phyloP scores from a whole-genome alignment of 352 stramenopile species.

The Pythium scleroteichum region DNA sequence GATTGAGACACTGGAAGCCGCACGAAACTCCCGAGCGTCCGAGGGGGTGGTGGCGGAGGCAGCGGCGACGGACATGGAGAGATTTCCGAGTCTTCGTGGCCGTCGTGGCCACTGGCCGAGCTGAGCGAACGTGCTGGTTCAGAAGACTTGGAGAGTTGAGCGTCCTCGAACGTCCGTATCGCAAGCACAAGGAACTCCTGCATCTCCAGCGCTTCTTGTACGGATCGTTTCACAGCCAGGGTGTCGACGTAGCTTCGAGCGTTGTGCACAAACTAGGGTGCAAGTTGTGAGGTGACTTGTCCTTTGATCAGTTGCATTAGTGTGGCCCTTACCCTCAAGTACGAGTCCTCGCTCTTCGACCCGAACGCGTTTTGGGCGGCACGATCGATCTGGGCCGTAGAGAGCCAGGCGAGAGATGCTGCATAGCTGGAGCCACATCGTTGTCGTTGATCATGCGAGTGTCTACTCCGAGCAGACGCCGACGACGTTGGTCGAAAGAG shows the following conservation, averaged over 20 bases:
- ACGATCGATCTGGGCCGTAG: conserved; percentile 43
- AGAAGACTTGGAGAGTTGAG: background rate
- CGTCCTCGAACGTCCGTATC: conserved; percentile 16
- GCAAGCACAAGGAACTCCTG: conserved; percentile 24
- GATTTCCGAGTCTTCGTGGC: conserved; percentile 1
- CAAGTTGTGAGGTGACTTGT: background rate
- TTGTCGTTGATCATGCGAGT: conserved; percentile 1
- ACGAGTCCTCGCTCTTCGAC: conserved; percentile 46
- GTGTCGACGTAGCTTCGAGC: conserved; percentile 13
- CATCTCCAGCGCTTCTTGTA: conserved; percentile 13
- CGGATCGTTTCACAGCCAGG: background rate
- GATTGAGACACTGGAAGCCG: background rate
- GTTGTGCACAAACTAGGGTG: conserved; percentile 22
- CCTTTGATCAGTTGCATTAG: too few species aligned
- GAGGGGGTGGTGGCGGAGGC: conserved; percentile 23
- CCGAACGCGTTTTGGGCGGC: conserved; percentile 49
- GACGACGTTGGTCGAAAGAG: conserved; percentile 22
- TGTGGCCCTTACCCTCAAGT: conserved; percentile 37
- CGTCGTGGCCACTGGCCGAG: conserved; percentile 20
- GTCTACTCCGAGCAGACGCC: conserved; percentile 12
- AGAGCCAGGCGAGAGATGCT: conserved; percentile 40
- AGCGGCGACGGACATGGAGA: conserved; percentile 26
- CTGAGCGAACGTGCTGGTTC: conserved; percentile 6
- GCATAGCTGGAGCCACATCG: background rate
- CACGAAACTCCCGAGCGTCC: conserved; percentile 8